Evolutionary conservation across 345 rosid genomes (phyloP), one percentile per base, ranked within the genome.

Genomic region (Bretschneidera sinensis): DNA sequence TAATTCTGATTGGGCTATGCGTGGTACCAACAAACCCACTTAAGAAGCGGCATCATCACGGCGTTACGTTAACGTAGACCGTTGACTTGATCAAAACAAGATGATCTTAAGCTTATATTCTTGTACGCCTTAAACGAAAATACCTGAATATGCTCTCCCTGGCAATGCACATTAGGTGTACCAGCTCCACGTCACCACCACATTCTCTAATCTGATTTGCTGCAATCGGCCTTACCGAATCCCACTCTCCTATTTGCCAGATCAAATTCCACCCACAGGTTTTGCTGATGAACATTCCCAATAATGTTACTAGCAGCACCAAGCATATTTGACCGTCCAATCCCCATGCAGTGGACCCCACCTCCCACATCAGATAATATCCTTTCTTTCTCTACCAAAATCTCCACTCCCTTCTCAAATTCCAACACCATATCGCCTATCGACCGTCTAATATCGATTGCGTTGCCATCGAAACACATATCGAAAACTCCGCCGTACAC

Each of bases 231-330:
- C 61, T 54, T 78, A 53, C 79, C 83, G 28, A 86, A 72, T 1
- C 94, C 94, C 48, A 86, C 75, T 65, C 80, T 77, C 49, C 68
- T 68, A n/a, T 74, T 80, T 31, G 54, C 62, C 11, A 79, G 79
- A 71, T 92, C 98, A 67, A 76, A 92, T 66, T 92, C 98, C 35
- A 89, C 92, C 98, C 98, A 92, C 9, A 75, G 70, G 71, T 92
- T 77, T 62, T 92, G 96, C 67, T 92, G 98, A 68, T 92, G 97
- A 54, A 87, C 66, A 69, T 89, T 92, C 21, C 98, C 98, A 18
- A 92, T 78, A 53, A 92, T 89, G 39, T 92, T 92, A 60, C 95
- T 82, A 0, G 94, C 88, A 0, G 81, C 77, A 0, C 91, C 88
- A 18, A 92, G 78, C 87, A 82, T 80, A 54, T 73, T 75, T 0